Evolutionary conservation across 2,329 filamentous ascomycete species (phyloP).

Genomic region (Stemphylium vesicarium): DNA sequence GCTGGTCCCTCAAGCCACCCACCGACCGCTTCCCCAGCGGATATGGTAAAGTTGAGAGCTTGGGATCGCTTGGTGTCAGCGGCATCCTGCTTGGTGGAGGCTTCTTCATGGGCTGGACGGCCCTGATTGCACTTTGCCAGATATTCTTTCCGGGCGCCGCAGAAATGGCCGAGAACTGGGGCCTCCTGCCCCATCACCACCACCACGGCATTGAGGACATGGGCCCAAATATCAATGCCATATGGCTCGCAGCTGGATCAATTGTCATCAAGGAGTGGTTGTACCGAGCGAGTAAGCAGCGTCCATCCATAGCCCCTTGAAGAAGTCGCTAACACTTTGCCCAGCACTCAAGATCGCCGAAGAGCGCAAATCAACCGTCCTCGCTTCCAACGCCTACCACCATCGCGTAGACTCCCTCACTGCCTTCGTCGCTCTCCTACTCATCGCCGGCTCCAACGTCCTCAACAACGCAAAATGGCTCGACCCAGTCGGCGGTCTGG

Average conservation of each 20-base stretch:
- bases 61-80: conserved; percentile 92
- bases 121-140: conserved; percentile 62
- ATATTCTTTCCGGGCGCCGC: conserved; percentile 57
- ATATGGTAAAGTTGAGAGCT: conserved; percentile 96
- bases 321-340: conserved; percentile 30
- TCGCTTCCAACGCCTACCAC: conserved; percentile 95
- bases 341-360: conserved; percentile 92
- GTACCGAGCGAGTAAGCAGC: conserved; percentile 80
- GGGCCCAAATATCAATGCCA: conserved; percentile 87
- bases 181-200: conserved; percentile 64
- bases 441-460: conserved; percentile 88
- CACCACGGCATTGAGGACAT: conserved; percentile 64
- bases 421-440: conserved; percentile 87
- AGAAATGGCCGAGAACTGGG: conserved; percentile 51
- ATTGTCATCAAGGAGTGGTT: conserved; percentile 96
- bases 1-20: conserved; percentile 87
- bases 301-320: background rate
- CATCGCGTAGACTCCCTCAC: conserved; percentile 96
- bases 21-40: conserved; percentile 84
- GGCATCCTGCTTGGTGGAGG: conserved; percentile 88
- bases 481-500: conserved; percentile 88
- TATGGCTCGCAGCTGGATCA: conserved; percentile 89
- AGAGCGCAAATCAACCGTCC: conserved; percentile 92
- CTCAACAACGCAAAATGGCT: conserved; percentile 87
- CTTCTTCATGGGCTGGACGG: conserved; percentile 82